A percentile compares a stretch with the other conserved stretches of the same genome.
phyloP scores from a whole-genome alignment of 1,139 yeast species.

The Blastobotrys buckinghamii region DNA sequence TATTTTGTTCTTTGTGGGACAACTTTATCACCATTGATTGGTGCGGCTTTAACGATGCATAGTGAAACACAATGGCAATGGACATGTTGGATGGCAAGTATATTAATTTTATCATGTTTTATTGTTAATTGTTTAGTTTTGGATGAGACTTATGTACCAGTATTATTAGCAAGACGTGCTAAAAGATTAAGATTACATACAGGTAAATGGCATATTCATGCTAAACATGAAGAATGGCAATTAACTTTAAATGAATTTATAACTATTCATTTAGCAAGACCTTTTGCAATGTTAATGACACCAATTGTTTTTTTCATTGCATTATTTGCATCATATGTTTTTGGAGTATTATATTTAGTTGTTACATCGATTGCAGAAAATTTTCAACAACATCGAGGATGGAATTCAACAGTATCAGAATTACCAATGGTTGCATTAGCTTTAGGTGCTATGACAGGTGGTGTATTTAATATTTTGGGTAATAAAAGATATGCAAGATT shows the following conservation, averaged over 20 bases:
- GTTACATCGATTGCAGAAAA: constrained; percentile 38
- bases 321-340: constrained; percentile 41
- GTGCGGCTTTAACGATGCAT: constrained; percentile 55
- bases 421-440: constrained; percentile 54
- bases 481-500: constrained; percentile 33
- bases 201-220: constrained; percentile 45
- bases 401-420: constrained; percentile 43
- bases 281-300: constrained; percentile 41
- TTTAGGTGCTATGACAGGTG: constrained; percentile 52
- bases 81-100: constrained; percentile 60
- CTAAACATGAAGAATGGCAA: constrained; percentile 42
- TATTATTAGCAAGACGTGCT: constrained; percentile 54
- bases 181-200: constrained; percentile 49
- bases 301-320: constrained; percentile 42
- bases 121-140: constrained; percentile 40
- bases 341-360: constrained; percentile 40
- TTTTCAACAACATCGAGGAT: constrained; percentile 32
- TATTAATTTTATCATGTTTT: constrained; percentile 57
- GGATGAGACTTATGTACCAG: constrained; percentile 74
- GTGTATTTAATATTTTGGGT: constrained; percentile 36
- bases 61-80: constrained; percentile 48
- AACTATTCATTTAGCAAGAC: constrained; percentile 37
- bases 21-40: constrained; percentile 60
- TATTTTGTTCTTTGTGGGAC: constrained; percentile 72
- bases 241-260: constrained; percentile 37